Evolutionary conservation across 345 rosid species (phyloP).

Genomic region (Linum trigynum): DNA sequence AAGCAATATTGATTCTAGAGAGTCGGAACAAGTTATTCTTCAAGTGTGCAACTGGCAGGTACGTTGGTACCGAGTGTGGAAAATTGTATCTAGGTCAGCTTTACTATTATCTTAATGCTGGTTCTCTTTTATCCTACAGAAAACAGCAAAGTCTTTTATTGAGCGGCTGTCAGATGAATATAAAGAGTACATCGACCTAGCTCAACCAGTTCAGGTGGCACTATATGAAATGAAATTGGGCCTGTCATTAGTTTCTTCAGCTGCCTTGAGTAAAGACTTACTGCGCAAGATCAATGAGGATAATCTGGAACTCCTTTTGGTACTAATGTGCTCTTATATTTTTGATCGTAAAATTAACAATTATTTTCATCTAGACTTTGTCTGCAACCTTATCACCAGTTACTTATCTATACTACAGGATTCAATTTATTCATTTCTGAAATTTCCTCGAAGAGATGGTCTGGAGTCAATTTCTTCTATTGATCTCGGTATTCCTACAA

Average conservation of each 20-base stretch:
- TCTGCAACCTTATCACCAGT: slow-evolving; percentile 7
- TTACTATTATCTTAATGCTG: slow-evolving; percentile 13
- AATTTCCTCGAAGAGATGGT: slow-evolving; percentile 51
- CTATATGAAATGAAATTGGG: slow-evolving; percentile 87
- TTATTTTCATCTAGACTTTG: not conserved
- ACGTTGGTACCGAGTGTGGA: slow-evolving; percentile 6
- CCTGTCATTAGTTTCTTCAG: slow-evolving; percentile 50
- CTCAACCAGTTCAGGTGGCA: slow-evolving; percentile 89
- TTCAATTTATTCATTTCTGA: slow-evolving; percentile 59
- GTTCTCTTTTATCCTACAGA: slow-evolving; percentile 33
- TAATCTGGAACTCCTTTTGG: slow-evolving; percentile 48
- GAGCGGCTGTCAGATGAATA: slow-evolving; percentile 54
- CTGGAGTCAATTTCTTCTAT: slow-evolving; percentile 28
- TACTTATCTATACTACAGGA: slow-evolving; percentile 44
- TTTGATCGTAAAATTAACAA: slow-evolving; percentile 2
- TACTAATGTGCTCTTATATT: slow-evolving; percentile 14
- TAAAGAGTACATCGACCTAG: slow-evolving; percentile 54
- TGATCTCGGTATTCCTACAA: slow-evolving; percentile 29
- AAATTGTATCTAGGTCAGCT: slow-evolving; percentile 6
- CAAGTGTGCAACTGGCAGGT: slow-evolving; percentile 85
- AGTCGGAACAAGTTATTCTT: slow-evolving; percentile 40
- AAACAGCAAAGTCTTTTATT: slow-evolving; percentile 56
- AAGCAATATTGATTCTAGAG: slow-evolving; percentile 29
- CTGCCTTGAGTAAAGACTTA: slow-evolving; percentile 31
- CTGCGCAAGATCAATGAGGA: slow-evolving; percentile 35